A percentile compares a stretch with the other conserved stretches of the same genome.
phyloP scores from a whole-genome alignment of 1,284 basidiomycete genomes.

The Sporisorium reilianum region DNA sequence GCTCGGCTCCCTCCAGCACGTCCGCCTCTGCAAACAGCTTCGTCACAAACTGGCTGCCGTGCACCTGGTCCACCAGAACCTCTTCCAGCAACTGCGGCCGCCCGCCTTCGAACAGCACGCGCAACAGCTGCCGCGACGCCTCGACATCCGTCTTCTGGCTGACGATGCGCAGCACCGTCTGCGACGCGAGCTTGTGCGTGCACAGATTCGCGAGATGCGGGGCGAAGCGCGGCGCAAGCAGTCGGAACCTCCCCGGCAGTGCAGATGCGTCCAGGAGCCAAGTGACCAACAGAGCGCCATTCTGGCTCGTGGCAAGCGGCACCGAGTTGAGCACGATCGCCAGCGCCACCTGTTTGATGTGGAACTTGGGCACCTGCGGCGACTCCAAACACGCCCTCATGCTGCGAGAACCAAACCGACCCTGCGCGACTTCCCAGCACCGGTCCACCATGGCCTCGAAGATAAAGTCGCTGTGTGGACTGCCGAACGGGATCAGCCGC shows the following conservation, averaged over 20 bases:
- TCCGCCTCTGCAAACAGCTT: conserved; percentile 79
- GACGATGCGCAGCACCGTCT: conserved; percentile 83
- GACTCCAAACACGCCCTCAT: conserved; percentile 97
- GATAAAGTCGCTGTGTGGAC: conserved; percentile 90
- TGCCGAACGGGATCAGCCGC: conserved; percentile 89
- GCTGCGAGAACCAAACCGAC: conserved; percentile 94
- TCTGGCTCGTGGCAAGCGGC: conserved; percentile 95
- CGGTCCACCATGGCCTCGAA: conserved; percentile 98
- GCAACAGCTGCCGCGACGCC: conserved; percentile 65
- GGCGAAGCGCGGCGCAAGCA: conserved; percentile 92
- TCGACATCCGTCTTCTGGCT: conserved; percentile 67
- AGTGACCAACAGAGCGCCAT: conserved; percentile 92
- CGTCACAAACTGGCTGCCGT: conserved; percentile 91
- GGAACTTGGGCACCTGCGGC: conserved; percentile 75
- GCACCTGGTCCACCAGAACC: conserved; percentile 77
- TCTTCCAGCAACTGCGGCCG: conserved; percentile 90
- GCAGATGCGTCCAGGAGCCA: conserved; percentile 96
- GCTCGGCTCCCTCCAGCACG: conserved; percentile 76
- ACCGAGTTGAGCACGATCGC: conserved; percentile 97
- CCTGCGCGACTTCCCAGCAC: conserved; percentile 97
- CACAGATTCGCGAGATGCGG: conserved; percentile 95
- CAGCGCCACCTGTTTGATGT: conserved; percentile 86
- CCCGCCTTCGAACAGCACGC: conserved; percentile 72
- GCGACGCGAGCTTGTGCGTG: conserved; percentile 95
- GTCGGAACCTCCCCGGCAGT: conserved; percentile 89